Evolutionary conservation across 805 yeast species (phyloP), one percentile per base, ranked within the genome.

Genomic region (Saturnispora bothae): DNA sequence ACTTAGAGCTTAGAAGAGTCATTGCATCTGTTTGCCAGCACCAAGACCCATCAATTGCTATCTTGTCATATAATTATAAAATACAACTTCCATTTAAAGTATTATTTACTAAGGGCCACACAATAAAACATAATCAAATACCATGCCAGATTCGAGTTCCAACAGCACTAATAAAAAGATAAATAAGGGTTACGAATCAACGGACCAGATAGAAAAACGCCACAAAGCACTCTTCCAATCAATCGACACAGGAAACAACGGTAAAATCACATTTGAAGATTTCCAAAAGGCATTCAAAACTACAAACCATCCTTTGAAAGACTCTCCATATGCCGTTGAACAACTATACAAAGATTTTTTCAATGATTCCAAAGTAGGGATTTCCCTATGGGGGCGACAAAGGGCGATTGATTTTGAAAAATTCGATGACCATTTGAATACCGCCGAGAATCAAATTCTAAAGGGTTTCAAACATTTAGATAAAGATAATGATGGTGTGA

Each of bases 391-490:
- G 43, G 39, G 32, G 32, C 47, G 40, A 31, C 42, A 18, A 27
- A 36, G 26, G 69, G 76, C 42, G 57, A 68, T 81, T 18, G 83
- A 77, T 50, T 77, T 71, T 46, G 67, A 66, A 15, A 84, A 79
- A 50, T 84, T 84, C 56, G 69, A 76, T 48, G 59, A 61, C 21
- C 85, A 83, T 57, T 68, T 82, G 20, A 53, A 63, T 8, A 65
- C 65, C 13, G 84, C 94, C 1, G 95, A 85, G 51, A 60, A 63
- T 13, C 89, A 82, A 52, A 79, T 84, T 40, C 66, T 68, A 26
- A 61, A 59, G 31, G 92, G 94, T 0, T 84, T 85, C 55, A 61
- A 65, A 36, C 71, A 63, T 40, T 68, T 84, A 28, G 95, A 84
- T 56, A 60, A 61, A 29, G 84, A 84, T 50, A 62, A 75, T 35